Percentiles rank a stretch among this genome's conserved stretches.
Conservation (phyloP, 2,329 filamentous ascomycete species). For the Nigrospora osmanthi region DNA sequence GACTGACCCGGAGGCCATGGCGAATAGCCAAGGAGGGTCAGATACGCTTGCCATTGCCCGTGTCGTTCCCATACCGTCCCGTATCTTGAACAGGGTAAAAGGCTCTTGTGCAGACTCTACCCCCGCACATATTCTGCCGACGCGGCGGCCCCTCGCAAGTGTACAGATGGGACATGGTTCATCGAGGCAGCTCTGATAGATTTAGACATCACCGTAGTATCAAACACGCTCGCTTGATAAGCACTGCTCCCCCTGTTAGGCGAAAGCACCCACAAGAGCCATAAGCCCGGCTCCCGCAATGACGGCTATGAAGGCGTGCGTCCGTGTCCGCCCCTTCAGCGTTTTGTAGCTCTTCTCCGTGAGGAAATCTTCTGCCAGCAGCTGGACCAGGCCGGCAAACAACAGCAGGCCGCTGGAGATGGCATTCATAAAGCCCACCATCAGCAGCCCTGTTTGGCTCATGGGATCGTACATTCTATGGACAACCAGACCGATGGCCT, state of each 20-base stretch:
- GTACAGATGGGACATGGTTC: no score
- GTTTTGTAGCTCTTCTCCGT: conserved; percentile 66
- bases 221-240: no score
- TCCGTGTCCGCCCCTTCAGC: conserved; percentile 52
- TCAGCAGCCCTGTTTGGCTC: conserved; percentile 66
- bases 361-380: conserved; percentile 78
- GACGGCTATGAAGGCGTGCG: conserved; percentile 57
- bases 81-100: no score
- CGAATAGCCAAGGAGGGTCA: no score
- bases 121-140: no score
- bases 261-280: conserved; percentile 67
- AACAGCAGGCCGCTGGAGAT: conserved; percentile 73
- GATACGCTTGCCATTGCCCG: no score
- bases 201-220: no score
- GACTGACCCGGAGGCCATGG: no score
- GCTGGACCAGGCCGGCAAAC: conserved; percentile 76
- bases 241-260: conserved; percentile 28
- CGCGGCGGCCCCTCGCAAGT: no score
- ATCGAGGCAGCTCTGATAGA: no score
- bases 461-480: conserved; percentile 75
- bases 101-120: no score
- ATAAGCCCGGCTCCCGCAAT: conserved; percentile 58
- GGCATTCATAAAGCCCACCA: conserved; percentile 84
- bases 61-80: no score
- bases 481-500: conserved; percentile 71